Conservation (phyloP, 192 early-diverging fungal genomes). For the Umbelopsis isabellina region DNA sequence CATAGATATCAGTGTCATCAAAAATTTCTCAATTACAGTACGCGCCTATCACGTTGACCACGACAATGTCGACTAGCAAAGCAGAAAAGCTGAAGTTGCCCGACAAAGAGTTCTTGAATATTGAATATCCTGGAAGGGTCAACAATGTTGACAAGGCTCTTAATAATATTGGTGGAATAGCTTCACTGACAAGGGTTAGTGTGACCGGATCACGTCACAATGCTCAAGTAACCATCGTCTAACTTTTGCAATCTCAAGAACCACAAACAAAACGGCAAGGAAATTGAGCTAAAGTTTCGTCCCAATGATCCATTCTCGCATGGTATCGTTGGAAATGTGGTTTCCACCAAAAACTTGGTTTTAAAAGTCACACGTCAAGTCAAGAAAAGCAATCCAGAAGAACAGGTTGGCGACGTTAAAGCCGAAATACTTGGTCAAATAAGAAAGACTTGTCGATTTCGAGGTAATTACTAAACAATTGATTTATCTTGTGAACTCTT, state of each 20-base stretch:
- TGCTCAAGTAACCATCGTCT: not conserved
- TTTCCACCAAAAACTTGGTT: constrained; percentile 57
- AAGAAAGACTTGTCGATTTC: constrained; percentile 62
- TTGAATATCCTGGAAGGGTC: constrained; percentile 63
- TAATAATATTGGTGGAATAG: constrained; percentile 49
- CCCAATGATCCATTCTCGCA: constrained; percentile 65
- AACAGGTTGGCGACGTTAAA: constrained; percentile 28
- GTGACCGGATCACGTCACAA: not conserved
- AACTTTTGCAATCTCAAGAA: constrained; percentile 33
- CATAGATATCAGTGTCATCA: too few relatives aligned
- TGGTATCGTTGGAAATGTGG: constrained; percentile 63
- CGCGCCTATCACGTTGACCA: not conserved
- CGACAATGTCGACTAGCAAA: not conserved
- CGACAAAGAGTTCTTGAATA: constrained; percentile 45
- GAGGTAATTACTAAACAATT: constrained; percentile 49
- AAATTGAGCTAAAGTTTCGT: constrained; percentile 57
- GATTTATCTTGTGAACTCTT: not conserved
- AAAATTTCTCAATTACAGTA: too few relatives aligned
- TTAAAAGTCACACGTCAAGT: constrained; percentile 60
- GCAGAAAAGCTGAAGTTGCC: not conserved
- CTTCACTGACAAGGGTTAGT: constrained; percentile 48
- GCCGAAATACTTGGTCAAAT: constrained; percentile 58
- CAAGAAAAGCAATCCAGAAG: constrained; percentile 33
- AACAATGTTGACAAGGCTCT: constrained; percentile 47
- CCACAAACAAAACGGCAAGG: constrained; percentile 39